Evolutionary conservation across 2,329 filamentous ascomycete species (phyloP), one percentile per base, ranked within the genome.

Genomic region (Lasiodiplodia theobromae): DNA sequence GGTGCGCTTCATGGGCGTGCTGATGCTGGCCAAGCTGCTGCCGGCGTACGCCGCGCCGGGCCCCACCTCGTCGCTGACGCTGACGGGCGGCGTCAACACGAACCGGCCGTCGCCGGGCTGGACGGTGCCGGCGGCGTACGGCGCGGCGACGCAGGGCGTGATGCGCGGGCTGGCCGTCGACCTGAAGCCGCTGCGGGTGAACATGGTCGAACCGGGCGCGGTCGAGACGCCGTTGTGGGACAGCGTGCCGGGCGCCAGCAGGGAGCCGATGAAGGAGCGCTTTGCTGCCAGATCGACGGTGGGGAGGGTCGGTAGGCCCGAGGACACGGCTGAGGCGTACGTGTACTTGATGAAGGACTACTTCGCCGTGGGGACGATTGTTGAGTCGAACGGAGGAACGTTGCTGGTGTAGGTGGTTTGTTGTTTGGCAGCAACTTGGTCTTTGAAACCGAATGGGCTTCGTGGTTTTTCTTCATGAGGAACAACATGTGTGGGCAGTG

Each of bases 111-210:
- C 72, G 8, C 75, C 76, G 0, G 77, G 76, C 3, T 81, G 77
- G 77, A 68, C 74, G 0, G 16, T 80, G 6, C 67, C 72, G 0
- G 77, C 79, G 0, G 72, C 73, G 1, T 68, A 72, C 14, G 74
- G 74, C 0, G 69, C 67, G 4, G 73, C 74, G 0, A 28, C 74
- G 4, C 77, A 82, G 40, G 80, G 78, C 23, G 81, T 91, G 74
- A 81, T 82, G 2, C 81, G 86, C 2, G 84, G 82, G 2, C 77
- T 92, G 44, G 89, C 89, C 1, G 73, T 91, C 31, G 89, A 92
- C 72, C 73, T 92, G 68, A 84, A 83, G 70, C 90, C 90, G 0
- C 77, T 91, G 14, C 79, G 90, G 2, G 88, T 91, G 25, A 92
- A 92, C 74, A 73, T 85, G 0, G 86, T 92, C 1, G 81, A 78